A percentile compares a stretch with the other conserved stretches of the same genome.
These are phyloP conservation scores for Castanopsis chinensis DNA, from an alignment of 306 rosid genomes.

Conservation along the genomic window DNA sequence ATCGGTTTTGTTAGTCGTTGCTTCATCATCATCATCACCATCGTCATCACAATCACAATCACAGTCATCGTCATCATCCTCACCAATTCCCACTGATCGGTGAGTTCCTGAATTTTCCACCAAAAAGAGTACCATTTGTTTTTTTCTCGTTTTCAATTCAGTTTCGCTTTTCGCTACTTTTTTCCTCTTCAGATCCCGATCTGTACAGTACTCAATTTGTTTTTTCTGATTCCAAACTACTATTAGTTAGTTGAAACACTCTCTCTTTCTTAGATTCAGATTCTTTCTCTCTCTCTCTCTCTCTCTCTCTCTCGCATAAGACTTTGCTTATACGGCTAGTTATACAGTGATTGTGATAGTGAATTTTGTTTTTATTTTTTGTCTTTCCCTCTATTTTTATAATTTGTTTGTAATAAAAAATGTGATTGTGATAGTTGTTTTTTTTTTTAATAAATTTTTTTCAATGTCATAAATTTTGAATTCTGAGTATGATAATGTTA, in stretches of 20 bases:
- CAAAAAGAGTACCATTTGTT: not conserved
- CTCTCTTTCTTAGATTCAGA: slow-evolving; percentile 11
- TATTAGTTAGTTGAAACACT: slow-evolving; percentile 1
- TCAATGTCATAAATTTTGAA: too few relatives aligned
- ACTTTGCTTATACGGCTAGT: not conserved
- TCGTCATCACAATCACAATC: not conserved
- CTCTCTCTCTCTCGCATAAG: not conserved
- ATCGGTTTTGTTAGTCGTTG: slow-evolving; percentile 93
- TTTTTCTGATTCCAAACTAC: slow-evolving; percentile 14
- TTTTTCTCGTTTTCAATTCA: not conserved
- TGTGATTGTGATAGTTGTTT: not conserved
- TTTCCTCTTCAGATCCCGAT: slow-evolving; percentile 62
- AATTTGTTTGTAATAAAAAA: too few relatives aligned
- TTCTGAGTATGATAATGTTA: not conserved
- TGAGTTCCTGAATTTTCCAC: slow-evolving; percentile 56
- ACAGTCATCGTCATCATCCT: slow-evolving; percentile 18
- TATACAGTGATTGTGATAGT: not conserved
- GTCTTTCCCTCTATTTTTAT: not conserved
- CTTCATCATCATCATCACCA: slow-evolving; percentile 43
- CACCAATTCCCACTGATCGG: slow-evolving; percentile 97
- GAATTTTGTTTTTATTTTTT: not conserved
- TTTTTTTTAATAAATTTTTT: too few relatives aligned
- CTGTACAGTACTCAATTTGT: slow-evolving; percentile 2
- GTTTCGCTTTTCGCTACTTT: not conserved
- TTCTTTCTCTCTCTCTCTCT: slow-evolving; percentile 12